These are phyloP conservation scores for Annulohypoxylon truncatum DNA, from an alignment of 2,329 filamentous ascomycete species.

Conservation along the genomic window DNA sequence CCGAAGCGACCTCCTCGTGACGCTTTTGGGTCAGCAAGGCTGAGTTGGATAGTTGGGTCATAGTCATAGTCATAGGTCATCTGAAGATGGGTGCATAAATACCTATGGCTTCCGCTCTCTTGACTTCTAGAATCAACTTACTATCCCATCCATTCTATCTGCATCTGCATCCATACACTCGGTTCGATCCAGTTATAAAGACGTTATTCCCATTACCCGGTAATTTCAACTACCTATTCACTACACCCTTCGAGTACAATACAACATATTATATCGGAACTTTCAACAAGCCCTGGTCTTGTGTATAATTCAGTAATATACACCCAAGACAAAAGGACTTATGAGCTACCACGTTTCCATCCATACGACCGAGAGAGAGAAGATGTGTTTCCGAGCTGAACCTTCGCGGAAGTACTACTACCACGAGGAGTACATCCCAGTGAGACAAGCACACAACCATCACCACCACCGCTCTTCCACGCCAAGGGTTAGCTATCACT, in stretches of 20 bases:
- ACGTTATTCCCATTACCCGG: background rate
- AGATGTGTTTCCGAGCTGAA: slow-evolving; percentile 63
- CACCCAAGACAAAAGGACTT: background rate
- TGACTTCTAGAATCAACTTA: background rate
- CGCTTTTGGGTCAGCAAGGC: slow-evolving; percentile 34
- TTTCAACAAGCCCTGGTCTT: slow-evolving; percentile 3
- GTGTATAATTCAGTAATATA: background rate
- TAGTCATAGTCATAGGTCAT: slow-evolving; percentile 29
- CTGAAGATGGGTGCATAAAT: slow-evolving; percentile 21
- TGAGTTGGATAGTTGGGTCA: too few species aligned
- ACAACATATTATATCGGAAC: background rate
- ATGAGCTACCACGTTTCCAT: background rate
- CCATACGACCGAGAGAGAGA: background rate
- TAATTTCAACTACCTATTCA: background rate
- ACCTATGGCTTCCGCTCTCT: slow-evolving; percentile 10
- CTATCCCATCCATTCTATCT: slow-evolving; percentile 15
- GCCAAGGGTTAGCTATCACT: slow-evolving; percentile 51
- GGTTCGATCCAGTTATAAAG: background rate
- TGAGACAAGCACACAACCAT: slow-evolving; percentile 53
- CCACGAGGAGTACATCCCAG: slow-evolving; percentile 64
- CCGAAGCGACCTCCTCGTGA: slow-evolving; percentile 27
- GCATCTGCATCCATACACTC: background rate
- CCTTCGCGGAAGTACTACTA: slow-evolving; percentile 65
- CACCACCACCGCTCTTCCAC: slow-evolving; percentile 52
- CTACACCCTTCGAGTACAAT: background rate